Evolutionary conservation across 2,329 filamentous ascomycete genomes (phyloP).

Genomic region (Passalora sequoiae): DNA sequence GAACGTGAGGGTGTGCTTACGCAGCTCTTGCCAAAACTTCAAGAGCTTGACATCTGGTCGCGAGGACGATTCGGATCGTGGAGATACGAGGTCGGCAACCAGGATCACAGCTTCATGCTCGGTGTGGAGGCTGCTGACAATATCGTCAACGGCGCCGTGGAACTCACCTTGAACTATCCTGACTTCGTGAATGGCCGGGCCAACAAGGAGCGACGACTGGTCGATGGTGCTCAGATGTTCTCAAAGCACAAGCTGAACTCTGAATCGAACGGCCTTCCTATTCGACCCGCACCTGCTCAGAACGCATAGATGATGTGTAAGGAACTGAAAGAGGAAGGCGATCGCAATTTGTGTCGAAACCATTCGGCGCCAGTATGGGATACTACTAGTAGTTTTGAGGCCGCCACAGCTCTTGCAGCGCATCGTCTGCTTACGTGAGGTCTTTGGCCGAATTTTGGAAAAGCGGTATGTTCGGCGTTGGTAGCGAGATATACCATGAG

Average conservation of each 20-base stretch:
- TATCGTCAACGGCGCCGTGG: slow-evolving; percentile 81
- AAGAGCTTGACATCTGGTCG: slow-evolving; percentile 86
- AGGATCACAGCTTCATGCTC: slow-evolving; percentile 97
- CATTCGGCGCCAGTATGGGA: too few relatives aligned
- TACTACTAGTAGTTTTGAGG: too few relatives aligned
- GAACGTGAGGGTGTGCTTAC: slow-evolving; percentile 94
- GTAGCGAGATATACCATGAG: too few relatives aligned
- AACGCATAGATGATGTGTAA: slow-evolving; percentile 3
- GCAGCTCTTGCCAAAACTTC: slow-evolving; percentile 85
- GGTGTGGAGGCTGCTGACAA: slow-evolving; percentile 90
- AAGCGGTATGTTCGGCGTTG: too few relatives aligned
- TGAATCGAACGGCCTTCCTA: slow-evolving; percentile 9
- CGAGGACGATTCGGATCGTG: slow-evolving; percentile 96
- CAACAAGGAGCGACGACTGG: slow-evolving; percentile 61
- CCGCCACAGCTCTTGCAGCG: too few relatives aligned
- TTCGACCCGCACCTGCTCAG: slow-evolving; percentile 1
- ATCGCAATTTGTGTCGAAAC: too few relatives aligned
- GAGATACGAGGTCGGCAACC: slow-evolving; percentile 95
- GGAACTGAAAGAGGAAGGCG: too few relatives aligned
- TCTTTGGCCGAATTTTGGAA: too few relatives aligned
- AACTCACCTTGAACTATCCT: slow-evolving; percentile 92
- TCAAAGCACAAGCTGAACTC: slow-evolving; percentile 34
- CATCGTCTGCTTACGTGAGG: too few relatives aligned
- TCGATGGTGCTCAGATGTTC: slow-evolving; percentile 58
- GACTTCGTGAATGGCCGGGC: slow-evolving; percentile 82